Evolutionary conservation across 2,329 filamentous ascomycete genomes (phyloP).

Genomic region (Colletotrichum sp.): DNA sequence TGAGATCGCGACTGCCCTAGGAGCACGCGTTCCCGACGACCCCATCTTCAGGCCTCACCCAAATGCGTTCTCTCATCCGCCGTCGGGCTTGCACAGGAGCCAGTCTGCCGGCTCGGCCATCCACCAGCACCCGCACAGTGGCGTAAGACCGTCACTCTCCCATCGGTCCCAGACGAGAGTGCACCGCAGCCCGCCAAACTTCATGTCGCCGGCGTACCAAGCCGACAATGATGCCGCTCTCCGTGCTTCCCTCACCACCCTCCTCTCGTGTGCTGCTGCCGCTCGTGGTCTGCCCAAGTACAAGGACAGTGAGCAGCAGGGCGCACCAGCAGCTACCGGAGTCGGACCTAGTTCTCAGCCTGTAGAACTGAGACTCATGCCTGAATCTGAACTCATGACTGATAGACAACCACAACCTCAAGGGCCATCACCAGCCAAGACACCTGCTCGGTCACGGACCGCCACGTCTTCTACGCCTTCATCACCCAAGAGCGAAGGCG

Average conservation of each 20-base stretch:
- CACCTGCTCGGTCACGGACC: slow-evolving; percentile 33
- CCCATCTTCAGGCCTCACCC: slow-evolving; percentile 81
- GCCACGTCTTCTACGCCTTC: slow-evolving; percentile 24
- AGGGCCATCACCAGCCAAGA: slow-evolving; percentile 23
- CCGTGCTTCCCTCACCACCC: slow-evolving; percentile 89
- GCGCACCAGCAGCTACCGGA: slow-evolving; percentile 36
- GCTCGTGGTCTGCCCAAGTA: slow-evolving; percentile 81
- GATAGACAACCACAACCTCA: slow-evolving; percentile 29
- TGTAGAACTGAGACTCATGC: slow-evolving; percentile 63
- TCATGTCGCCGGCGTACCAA: slow-evolving; percentile 76
- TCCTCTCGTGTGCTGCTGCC: slow-evolving; percentile 93
- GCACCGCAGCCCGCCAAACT: slow-evolving; percentile 58
- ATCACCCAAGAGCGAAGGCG: slow-evolving; percentile 22
- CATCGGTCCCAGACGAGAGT: slow-evolving; percentile 53
- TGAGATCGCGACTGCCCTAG: slow-evolving; percentile 84
- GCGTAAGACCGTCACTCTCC: slow-evolving; percentile 54
- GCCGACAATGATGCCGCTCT: slow-evolving; percentile 93
- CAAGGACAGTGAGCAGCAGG: slow-evolving; percentile 43
- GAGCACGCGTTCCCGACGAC: slow-evolving; percentile 55
- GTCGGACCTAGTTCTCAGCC: slow-evolving; percentile 56
- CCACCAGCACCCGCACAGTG: slow-evolving; percentile 54
- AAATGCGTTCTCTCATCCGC: slow-evolving; percentile 89
- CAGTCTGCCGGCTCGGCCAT: slow-evolving; percentile 56
- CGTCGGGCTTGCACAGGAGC: slow-evolving; percentile 54
- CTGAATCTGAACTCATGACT: slow-evolving; percentile 63